Percentiles rank a stretch among this genome's conserved stretches.
Evolutionary conservation across 2,329 filamentous ascomycete species (phyloP).

Genomic region (Beauveria australis): DNA sequence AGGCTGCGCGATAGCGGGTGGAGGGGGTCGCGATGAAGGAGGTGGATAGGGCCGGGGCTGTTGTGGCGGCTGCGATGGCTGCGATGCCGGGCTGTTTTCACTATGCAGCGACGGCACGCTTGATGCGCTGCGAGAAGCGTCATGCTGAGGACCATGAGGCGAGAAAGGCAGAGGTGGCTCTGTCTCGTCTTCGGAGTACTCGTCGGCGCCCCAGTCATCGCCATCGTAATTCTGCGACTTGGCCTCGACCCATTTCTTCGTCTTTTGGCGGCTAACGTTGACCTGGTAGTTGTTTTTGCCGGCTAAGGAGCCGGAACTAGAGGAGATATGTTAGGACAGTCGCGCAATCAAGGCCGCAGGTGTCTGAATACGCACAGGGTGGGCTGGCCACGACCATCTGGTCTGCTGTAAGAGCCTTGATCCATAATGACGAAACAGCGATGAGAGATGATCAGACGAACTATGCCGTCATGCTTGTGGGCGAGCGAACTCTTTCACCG

Average conservation of each 20-base stretch:
- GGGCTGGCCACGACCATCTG: constrained; percentile 10
- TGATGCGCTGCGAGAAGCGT: neutral
- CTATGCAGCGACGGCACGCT: constrained; percentile 18
- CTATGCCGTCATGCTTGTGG: constrained; percentile 2
- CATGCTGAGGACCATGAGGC: neutral
- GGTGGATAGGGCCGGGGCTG: neutral
- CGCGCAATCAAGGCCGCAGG: neutral
- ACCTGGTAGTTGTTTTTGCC: constrained; percentile 54
- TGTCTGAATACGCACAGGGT: neutral
- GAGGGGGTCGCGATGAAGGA: neutral
- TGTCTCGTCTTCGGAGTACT: constrained; percentile 45
- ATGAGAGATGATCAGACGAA: neutral
- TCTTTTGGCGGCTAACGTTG: constrained; percentile 83
- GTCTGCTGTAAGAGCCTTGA: constrained; percentile 11
- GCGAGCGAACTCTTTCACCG: neutral
- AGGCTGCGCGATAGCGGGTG: neutral
- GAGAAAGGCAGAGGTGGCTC: constrained; percentile 22
- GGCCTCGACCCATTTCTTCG: constrained; percentile 90
- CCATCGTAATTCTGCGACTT: constrained; percentile 82
- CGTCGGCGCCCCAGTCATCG: constrained; percentile 81
- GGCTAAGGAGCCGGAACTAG: neutral
- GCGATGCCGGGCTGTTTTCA: constrained; percentile 16
- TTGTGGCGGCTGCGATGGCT: neutral
- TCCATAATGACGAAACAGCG: constrained; percentile 1
- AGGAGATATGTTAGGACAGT: neutral